Conservation (phyloP, 257 asterid species). For the Nicotiana sylvestris region DNA sequence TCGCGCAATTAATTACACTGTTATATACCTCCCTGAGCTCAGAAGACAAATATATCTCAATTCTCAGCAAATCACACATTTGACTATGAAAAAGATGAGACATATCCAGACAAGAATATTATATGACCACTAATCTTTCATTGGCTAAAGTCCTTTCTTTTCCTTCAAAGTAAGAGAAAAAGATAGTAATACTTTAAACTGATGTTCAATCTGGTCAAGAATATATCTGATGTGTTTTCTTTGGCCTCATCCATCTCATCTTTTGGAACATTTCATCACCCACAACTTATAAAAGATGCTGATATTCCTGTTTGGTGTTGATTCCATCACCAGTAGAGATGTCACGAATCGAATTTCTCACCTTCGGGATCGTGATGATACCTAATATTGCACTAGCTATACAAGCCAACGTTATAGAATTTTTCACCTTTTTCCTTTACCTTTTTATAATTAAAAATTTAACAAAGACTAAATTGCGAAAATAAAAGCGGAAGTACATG, state of each 20-base stretch:
- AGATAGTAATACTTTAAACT: not conserved
- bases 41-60: not conserved
- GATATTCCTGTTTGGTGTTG: conserved; percentile 17
- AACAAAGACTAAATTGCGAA: too few relatives aligned
- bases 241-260: conserved; percentile 34
- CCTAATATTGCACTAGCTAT: too few relatives aligned
- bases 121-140: not conserved
- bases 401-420: too few relatives aligned
- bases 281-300: conserved; percentile 21
- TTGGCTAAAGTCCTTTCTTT: not conserved
- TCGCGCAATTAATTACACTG: not conserved
- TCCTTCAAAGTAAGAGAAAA: not conserved
- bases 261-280: conserved; percentile 58
- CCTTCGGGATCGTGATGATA: too few relatives aligned
- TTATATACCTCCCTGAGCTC: not conserved
- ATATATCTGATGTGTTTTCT: not conserved
- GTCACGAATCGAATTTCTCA: too few relatives aligned
- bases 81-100: not conserved
- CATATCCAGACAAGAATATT: not conserved
- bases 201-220: not conserved
- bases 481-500: too few relatives aligned
- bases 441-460: too few relatives aligned
- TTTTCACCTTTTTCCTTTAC: too few relatives aligned
- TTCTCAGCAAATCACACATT: not conserved
- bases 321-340: conserved; percentile 23